Evolutionary conservation across 345 rosid species (phyloP).

Genomic region (Anastatica hierochuntica): DNA sequence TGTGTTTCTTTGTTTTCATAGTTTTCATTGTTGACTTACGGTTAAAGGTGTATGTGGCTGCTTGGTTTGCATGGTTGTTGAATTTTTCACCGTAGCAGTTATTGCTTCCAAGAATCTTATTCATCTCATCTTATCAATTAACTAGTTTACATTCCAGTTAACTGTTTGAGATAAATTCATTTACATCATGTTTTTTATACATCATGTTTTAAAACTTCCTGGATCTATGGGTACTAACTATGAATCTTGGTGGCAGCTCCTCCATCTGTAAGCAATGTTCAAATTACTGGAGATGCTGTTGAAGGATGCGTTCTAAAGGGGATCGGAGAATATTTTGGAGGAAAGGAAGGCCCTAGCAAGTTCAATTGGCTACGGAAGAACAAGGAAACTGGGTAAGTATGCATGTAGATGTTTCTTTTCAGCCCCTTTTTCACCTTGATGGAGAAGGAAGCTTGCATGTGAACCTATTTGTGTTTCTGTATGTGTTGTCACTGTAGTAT

Average conservation of each 20-base stretch:
- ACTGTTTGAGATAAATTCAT: not conserved
- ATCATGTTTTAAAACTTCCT: not conserved
- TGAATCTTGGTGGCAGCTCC: constrained; percentile 54
- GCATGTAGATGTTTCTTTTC: constrained; percentile 1
- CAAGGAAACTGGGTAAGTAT: constrained; percentile 59
- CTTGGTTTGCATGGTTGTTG: not conserved
- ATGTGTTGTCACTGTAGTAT: constrained; percentile 1
- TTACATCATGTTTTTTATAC: not conserved
- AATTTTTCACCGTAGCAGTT: too few species aligned
- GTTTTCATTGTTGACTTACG: too few species aligned
- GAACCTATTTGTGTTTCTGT: not conserved
- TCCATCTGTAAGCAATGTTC: constrained; percentile 74
- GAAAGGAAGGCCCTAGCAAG: constrained; percentile 97
- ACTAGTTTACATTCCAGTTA: not conserved
- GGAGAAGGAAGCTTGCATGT: not conserved
- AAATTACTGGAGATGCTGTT: constrained; percentile 65
- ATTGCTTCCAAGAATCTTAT: too few species aligned
- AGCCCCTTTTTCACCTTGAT: not conserved
- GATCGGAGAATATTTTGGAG: constrained; percentile 88
- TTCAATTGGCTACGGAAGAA: constrained; percentile 82
- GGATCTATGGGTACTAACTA: constrained; percentile 4
- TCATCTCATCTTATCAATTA: constrained; percentile 4
- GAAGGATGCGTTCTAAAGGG: constrained; percentile 77
- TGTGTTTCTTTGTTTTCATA: too few species aligned
- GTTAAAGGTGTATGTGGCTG: too few species aligned